phyloP scores from a whole-genome alignment of 805 yeast genomes.

The Ogataea neopini region DNA sequence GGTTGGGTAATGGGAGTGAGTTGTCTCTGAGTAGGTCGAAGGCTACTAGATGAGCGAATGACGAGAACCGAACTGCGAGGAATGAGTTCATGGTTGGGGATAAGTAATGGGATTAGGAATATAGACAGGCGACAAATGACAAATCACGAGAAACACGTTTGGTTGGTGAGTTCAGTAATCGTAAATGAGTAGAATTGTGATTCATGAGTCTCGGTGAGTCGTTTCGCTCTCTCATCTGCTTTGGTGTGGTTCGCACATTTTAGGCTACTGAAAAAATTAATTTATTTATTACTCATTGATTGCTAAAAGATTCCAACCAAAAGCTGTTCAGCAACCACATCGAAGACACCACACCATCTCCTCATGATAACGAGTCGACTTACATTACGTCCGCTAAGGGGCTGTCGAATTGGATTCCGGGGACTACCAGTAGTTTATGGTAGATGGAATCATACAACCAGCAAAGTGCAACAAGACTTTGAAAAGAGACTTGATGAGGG shows the following conservation, averaged over 20 bases:
- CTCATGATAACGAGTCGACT: constrained; percentile 1
- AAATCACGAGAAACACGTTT: neutral
- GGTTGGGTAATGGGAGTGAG: constrained; percentile 19
- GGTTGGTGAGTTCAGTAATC: too few relatives aligned
- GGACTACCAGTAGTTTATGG: neutral
- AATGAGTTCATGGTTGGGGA: too few relatives aligned
- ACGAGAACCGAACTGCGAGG: neutral
- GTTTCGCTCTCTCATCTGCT: too few relatives aligned
- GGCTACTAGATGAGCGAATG: constrained; percentile 5
- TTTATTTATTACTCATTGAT: neutral
- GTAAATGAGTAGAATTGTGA: too few relatives aligned
- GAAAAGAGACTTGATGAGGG: constrained; percentile 12
- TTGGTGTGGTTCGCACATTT: too few relatives aligned
- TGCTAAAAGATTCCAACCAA: neutral
- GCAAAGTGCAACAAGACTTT: neutral
- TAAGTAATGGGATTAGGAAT: too few relatives aligned
- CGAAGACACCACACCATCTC: neutral
- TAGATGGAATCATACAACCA: neutral
- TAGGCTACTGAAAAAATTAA: neutral
- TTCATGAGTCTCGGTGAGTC: too few relatives aligned
- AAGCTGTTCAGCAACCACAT: neutral
- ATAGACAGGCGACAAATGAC: neutral
- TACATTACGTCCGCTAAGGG: neutral
- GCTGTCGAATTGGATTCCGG: neutral
- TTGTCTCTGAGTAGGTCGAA: constrained; percentile 22